A percentile compares a stretch with the other conserved stretches of the same genome.
Conservation (phyloP, 305 asterid species). For the Ajuga reptans region DNA sequence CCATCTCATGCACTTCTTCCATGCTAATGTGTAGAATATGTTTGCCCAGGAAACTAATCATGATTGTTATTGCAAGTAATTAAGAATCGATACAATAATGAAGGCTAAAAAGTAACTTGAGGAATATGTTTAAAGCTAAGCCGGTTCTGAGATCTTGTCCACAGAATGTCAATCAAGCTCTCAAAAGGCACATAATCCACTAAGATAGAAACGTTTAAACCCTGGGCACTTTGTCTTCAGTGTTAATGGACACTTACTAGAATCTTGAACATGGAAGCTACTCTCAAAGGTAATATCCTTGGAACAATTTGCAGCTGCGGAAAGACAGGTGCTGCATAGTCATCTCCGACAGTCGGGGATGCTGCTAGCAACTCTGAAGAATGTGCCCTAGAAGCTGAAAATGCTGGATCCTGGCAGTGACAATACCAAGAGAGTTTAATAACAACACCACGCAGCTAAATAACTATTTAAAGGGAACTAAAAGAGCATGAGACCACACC, state of each 20-base stretch:
- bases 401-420: slow-evolving; percentile 54
- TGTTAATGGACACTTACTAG: slow-evolving; percentile 48
- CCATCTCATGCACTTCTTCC: slow-evolving; percentile 5
- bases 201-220: neutral
- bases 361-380: slow-evolving; percentile 61
- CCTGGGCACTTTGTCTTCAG: slow-evolving; percentile 19
- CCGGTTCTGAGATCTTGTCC: slow-evolving; percentile 5
- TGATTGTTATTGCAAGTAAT: slow-evolving; percentile 11
- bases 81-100: neutral
- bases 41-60: neutral
- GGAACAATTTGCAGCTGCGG: slow-evolving; percentile 74
- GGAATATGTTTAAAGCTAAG: slow-evolving; percentile 11
- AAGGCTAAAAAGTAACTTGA: slow-evolving; percentile 8
- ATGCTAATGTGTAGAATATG: neutral
- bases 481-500: slow-evolving; percentile 34
- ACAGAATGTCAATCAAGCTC: slow-evolving; percentile 12
- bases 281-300: slow-evolving; percentile 62
- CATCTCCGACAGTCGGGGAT: slow-evolving; percentile 44
- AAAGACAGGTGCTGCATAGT: slow-evolving; percentile 41
- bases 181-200: slow-evolving; percentile 16
- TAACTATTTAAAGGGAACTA: slow-evolving; percentile 14
- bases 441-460: slow-evolving; percentile 19
- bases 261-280: slow-evolving; percentile 86
- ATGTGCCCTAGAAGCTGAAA: slow-evolving; percentile 62
- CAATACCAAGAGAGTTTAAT: slow-evolving; percentile 23